Evolutionary conservation across 1,284 basidiomycete genomes (phyloP).

Genomic region (Cryptococcus sp.): DNA sequence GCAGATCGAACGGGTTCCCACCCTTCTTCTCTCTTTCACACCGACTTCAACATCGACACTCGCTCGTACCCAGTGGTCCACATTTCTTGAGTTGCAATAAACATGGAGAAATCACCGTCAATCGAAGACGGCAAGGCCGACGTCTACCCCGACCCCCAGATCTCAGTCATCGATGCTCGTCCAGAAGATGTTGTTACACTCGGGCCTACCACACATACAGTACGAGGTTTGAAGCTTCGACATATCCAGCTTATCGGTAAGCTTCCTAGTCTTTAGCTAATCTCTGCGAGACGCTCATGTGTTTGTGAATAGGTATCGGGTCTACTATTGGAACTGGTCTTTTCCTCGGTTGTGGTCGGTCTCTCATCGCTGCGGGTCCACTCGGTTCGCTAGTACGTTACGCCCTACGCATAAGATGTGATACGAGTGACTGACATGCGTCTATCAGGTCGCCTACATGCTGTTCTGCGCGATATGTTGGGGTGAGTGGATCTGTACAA

Average conservation of each 20-base stretch:
- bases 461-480: conserved; percentile 15
- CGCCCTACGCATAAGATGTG: too few relatives aligned
- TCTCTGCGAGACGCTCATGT: neutral
- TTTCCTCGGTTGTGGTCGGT: conserved; percentile 1
- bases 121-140: conserved; percentile 9
- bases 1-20: too few relatives aligned
- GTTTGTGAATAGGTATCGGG: neutral
- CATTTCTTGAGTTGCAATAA: neutral
- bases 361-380: neutral
- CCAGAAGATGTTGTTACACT: neutral
- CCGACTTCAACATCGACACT: too few relatives aligned
- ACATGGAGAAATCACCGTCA: conserved; percentile 8
- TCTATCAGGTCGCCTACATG: neutral
- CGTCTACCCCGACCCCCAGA: conserved; percentile 1
- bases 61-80: too few relatives aligned
- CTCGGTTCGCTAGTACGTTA: neutral
- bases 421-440: too few relatives aligned
- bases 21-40: too few relatives aligned
- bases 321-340: neutral
- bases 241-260: conserved; percentile 4
- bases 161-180: conserved; percentile 4
- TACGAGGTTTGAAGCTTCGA: conserved; percentile 7
- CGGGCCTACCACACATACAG: neutral
- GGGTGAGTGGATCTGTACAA: conserved; percentile 6
- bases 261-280: neutral